Evolutionary conservation across 257 asterid genomes (phyloP).

Genomic region (Mitragyna speciosa): DNA sequence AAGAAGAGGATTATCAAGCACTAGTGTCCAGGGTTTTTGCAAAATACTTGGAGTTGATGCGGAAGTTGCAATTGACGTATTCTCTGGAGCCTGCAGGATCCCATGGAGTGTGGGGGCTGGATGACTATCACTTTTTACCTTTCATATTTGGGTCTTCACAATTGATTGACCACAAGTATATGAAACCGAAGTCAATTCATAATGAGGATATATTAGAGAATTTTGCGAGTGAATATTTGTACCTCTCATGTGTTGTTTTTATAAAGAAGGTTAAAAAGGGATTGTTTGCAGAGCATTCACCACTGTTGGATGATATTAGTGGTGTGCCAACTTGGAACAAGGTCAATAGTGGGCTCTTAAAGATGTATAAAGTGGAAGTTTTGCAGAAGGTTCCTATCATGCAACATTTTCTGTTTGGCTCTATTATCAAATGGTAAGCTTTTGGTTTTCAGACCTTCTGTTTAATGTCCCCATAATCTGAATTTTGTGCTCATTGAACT

Average conservation of each 20-base stretch:
- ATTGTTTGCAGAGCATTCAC: slow-evolving; percentile 89
- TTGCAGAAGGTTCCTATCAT: slow-evolving; percentile 93
- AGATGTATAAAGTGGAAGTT: slow-evolving; percentile 92
- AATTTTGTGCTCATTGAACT: background rate
- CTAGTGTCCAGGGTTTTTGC: slow-evolving; percentile 68
- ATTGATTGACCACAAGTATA: slow-evolving; percentile 88
- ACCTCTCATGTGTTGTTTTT: slow-evolving; percentile 71
- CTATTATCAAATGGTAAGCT: slow-evolving; percentile 80
- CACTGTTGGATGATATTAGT: slow-evolving; percentile 94
- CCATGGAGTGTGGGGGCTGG: slow-evolving; percentile 98
- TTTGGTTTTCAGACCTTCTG: background rate
- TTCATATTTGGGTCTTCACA: slow-evolving; percentile 88
- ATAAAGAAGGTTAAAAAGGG: slow-evolving; percentile 94
- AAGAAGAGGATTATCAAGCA: slow-evolving; percentile 85
- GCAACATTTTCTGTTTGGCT: slow-evolving; percentile 95
- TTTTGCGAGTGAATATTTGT: slow-evolving; percentile 69
- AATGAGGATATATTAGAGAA: slow-evolving; percentile 86
- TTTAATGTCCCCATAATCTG: background rate
- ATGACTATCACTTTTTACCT: slow-evolving; percentile 91
- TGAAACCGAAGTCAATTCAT: slow-evolving; percentile 96
- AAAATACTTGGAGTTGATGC: slow-evolving; percentile 86
- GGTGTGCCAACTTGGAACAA: slow-evolving; percentile 90
- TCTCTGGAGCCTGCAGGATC: slow-evolving; percentile 93
- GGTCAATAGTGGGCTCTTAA: slow-evolving; percentile 86
- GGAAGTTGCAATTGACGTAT: slow-evolving; percentile 77